Evolutionary conservation across 768 basidiomycete species (phyloP), one percentile per base, ranked within the genome.

Genomic region (Trametes meyenii): DNA sequence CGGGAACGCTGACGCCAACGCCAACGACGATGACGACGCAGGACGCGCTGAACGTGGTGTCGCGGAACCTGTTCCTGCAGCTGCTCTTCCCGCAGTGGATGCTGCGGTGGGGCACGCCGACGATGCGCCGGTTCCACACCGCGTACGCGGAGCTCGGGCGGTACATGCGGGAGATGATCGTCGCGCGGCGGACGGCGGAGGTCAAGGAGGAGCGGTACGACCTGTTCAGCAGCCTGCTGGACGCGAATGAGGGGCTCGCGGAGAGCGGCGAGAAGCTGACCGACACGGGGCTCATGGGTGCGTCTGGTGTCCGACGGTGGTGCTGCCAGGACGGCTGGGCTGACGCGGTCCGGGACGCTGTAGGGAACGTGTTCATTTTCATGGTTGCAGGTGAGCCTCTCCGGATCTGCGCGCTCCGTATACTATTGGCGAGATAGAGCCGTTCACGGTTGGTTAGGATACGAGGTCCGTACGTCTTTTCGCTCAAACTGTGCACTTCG

Each of bases 141-240:
- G 70, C 70, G 36, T 70, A 68, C 33, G 60, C 68, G 4, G 74
- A 76, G 50, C 68, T 76, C 14, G 60, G 35, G 38, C 33, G 35
- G 38, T 84, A 83, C 63, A 81, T 85, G 78, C 67, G 67, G 2
- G 83, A 85, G 66, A 85, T 85, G 83, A 82, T 85, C 46, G 67
- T 71, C 19, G 77, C 75, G 36, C 79, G 83, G 3, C 74, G 75
- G 46, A 54, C 51, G 3, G 68, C 73, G 5, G 73, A 70, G 56
- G 71, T 70, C 54, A 77, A 77, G 55, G 75, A 72, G 53, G 76
- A 77, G 60, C 76, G 77, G 38, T 69, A 81, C 55, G 85, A 87
- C 70, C 71, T 86, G 16, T 81, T 87, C 66, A 81, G 73, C 64
- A 81, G 76, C 65, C 73, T 86, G 21, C 70, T 86, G 38, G 77